A percentile compares a stretch with the other conserved stretches of the same genome.
These are phyloP conservation scores for Xylariaceae sp. DNA, from an alignment of 2,329 filamentous ascomycete species.

Conservation along the genomic window DNA sequence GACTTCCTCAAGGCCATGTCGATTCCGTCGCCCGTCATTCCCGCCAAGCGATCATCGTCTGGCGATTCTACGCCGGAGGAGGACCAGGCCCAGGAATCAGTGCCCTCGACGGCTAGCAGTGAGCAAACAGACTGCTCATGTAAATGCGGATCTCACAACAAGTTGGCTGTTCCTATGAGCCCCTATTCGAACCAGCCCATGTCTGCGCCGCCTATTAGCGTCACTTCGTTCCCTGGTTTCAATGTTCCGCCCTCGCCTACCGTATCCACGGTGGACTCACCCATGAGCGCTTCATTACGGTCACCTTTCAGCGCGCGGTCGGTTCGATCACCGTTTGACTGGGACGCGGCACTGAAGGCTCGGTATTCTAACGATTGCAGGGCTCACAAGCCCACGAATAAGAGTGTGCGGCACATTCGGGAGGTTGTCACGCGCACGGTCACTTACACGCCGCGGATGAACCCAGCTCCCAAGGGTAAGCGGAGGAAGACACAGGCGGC, in stretches of 20 bases:
- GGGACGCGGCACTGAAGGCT: slow-evolving; percentile 66
- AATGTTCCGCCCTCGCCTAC: slow-evolving; percentile 73
- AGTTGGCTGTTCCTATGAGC: slow-evolving; percentile 46
- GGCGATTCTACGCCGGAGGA: slow-evolving; percentile 46
- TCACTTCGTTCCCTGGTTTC: slow-evolving; percentile 59
- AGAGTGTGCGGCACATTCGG: slow-evolving; percentile 65
- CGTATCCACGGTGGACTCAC: slow-evolving; percentile 63
- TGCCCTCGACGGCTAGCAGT: slow-evolving; percentile 53
- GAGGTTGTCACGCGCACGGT: slow-evolving; percentile 94
- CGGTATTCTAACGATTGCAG: slow-evolving; percentile 55
- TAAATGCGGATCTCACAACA: slow-evolving; percentile 42
- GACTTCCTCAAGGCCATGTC: slow-evolving; percentile 87
- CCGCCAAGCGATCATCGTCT: slow-evolving; percentile 50
- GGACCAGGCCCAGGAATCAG: slow-evolving; percentile 39
- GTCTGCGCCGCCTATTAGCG: slow-evolving; percentile 55
- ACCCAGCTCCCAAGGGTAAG: slow-evolving; percentile 85
- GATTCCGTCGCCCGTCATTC: slow-evolving; percentile 62
- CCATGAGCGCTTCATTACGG: slow-evolving; percentile 57
- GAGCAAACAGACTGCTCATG: slow-evolving; percentile 53
- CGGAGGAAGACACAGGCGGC: slow-evolving; percentile 59
- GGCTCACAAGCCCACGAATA: slow-evolving; percentile 51
- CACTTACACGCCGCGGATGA: slow-evolving; percentile 81
- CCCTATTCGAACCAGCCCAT: slow-evolving; percentile 52
- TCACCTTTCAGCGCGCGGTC: slow-evolving; percentile 71
- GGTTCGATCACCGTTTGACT: slow-evolving; percentile 68